Evolutionary conservation across 2,329 filamentous ascomycete genomes (phyloP).

Genomic region (Penicillium sp.): DNA sequence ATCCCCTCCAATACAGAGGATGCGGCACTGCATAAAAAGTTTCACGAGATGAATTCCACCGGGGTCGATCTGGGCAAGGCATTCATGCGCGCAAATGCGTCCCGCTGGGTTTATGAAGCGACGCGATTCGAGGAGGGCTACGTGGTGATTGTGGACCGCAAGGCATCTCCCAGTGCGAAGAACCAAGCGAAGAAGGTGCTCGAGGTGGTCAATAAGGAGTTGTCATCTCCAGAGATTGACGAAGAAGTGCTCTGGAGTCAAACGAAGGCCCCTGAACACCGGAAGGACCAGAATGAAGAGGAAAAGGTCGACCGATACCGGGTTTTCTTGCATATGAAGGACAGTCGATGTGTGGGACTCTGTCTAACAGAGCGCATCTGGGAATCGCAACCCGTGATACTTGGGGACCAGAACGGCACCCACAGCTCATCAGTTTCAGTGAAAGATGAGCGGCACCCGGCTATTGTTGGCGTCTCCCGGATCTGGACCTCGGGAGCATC

Average conservation of each 20-base stretch:
- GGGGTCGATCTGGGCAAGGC: slow-evolving; percentile 62
- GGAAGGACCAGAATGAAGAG: slow-evolving; percentile 31
- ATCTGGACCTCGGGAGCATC: slow-evolving; percentile 63
- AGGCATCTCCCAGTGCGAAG: slow-evolving; percentile 52
- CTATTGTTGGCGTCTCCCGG: slow-evolving; percentile 62
- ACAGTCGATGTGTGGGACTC: slow-evolving; percentile 61
- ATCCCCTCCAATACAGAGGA: slow-evolving; percentile 62
- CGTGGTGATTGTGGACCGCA: slow-evolving; percentile 59
- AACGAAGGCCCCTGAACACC: slow-evolving; percentile 40
- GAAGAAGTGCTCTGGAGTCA: slow-evolving; percentile 60
- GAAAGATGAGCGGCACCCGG: slow-evolving; percentile 44
- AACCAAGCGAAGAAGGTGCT: slow-evolving; percentile 57
- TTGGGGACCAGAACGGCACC: slow-evolving; percentile 18
- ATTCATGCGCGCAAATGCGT: slow-evolving; percentile 54
- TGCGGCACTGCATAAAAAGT: slow-evolving; percentile 62
- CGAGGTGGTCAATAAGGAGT: slow-evolving; percentile 62
- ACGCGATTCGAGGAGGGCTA: slow-evolving; percentile 51
- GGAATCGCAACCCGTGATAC: slow-evolving; percentile 53
- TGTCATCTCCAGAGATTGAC: slow-evolving; percentile 60
- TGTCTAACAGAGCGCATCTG: slow-evolving; percentile 62
- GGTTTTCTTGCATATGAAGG: slow-evolving; percentile 61
- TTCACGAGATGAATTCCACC: slow-evolving; percentile 60
- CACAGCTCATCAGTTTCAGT: slow-evolving; percentile 48
- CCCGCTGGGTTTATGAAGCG: slow-evolving; percentile 53
- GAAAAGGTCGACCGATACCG: slow-evolving; percentile 55